Evolutionary conservation across 371 early-diverging fungal genomes (phyloP).

Genomic region (Mucor mucedo): DNA sequence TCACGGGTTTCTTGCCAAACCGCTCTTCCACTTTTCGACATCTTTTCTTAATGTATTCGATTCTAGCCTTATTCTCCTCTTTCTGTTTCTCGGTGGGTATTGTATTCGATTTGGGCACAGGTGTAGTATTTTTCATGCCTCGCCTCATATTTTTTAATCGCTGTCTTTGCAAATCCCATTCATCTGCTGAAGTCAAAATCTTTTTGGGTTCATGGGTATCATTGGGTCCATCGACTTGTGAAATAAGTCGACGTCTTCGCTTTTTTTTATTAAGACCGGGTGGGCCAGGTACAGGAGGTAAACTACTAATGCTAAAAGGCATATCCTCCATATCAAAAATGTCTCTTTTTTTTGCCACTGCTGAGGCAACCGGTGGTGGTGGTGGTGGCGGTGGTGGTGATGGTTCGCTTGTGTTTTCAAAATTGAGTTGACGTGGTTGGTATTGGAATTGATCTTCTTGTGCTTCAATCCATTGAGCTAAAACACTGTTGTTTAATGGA

Average conservation of each 20-base stretch:
- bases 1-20: not conserved
- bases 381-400: too few species aligned
- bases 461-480: slow-evolving; percentile 25
- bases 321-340: slow-evolving; percentile 6
- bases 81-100: not conserved
- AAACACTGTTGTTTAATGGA: slow-evolving; percentile 27
- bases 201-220: slow-evolving; percentile 28
- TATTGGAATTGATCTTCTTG: not conserved
- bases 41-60: not conserved
- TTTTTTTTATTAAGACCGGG: not conserved
- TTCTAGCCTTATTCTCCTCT: not conserved
- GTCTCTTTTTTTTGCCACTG: not conserved
- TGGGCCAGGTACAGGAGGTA: slow-evolving; percentile 24
- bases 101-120: not conserved
- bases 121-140: not conserved
- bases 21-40: not conserved
- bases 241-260: slow-evolving; percentile 20
- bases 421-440: slow-evolving; percentile 33
- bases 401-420: not conserved
- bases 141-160: not conserved
- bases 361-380: too few species aligned
- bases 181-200: not conserved
- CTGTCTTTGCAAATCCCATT: not conserved
- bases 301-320: slow-evolving; percentile 28
- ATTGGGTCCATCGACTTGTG: slow-evolving; percentile 58